Evolutionary conservation across 768 basidiomycete genomes (phyloP), one percentile per base, ranked within the genome.

Genomic region (Rhizopogon vesiculosus): DNA sequence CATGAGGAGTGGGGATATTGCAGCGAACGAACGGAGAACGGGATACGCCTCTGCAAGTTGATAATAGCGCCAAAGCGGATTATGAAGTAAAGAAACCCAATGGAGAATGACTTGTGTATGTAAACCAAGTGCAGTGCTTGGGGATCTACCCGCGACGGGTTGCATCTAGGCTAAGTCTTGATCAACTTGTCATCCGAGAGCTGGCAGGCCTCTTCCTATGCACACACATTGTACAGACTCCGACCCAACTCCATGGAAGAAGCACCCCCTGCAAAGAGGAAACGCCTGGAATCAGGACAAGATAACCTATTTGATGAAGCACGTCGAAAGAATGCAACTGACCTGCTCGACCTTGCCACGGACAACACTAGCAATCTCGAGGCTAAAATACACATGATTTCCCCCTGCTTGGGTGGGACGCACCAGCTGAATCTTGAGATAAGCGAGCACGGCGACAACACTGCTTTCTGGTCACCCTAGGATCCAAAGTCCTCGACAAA

Each of bases 371-470:
- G 78, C 2, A 79, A 72, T 60, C 64, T 83, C 4, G 62, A 71
- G 31, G 76, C 74, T 49, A 71, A 59, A 42, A 65, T 79, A 10
- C 71, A 66, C 59, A 82, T 82, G 80, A 62, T 68, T 50, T 82
- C 78, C 78, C 69, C 70, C 4, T 61, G 68, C 3, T 62, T 61
- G 7, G 62, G 62, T 42, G 56, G 19, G 41, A 64, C 63, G 25
- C 64, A 66, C 42, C 70, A 69, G 41, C 58, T 76, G 18, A 71
- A 73, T 56, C 28, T 69, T 63, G 64, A 67, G 58, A 57, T 56
- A 33, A 54, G 45, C 45, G 56, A 64, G 51, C 58, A 57, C 33
- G 35, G 45, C 8, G 38, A 51, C 22, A 41, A 9, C 62, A 68
- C 56, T 68, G 68, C 42, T 74, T 80, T 56, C 74, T 77, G 28